phyloP scores from a whole-genome alignment of 1,284 basidiomycete genomes.

The Ceratobasidium theobromae region DNA sequence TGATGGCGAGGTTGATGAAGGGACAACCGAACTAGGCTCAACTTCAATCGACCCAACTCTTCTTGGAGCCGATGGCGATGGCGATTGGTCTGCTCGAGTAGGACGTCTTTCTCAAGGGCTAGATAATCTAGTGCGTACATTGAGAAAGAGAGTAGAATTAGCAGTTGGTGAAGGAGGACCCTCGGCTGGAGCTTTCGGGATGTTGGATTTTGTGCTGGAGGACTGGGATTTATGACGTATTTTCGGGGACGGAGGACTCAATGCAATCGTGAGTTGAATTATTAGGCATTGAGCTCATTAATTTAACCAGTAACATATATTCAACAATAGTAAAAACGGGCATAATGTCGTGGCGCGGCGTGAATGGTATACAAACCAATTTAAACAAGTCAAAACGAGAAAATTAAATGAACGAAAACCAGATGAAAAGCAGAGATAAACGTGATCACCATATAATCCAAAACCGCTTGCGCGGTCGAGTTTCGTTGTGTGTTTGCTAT shows the following conservation, averaged over 20 bases:
- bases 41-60: slow-evolving; percentile 48
- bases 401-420: not conserved
- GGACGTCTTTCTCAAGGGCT: slow-evolving; percentile 67
- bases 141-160: slow-evolving; percentile 48
- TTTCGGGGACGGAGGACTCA: too few relatives aligned
- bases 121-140: slow-evolving; percentile 66
- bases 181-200: slow-evolving; percentile 62
- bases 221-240: slow-evolving; percentile 66
- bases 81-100: slow-evolving; percentile 51
- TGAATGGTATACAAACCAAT: too few relatives aligned
- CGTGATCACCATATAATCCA: not conserved
- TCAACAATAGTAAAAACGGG: too few relatives aligned
- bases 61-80: slow-evolving; percentile 45
- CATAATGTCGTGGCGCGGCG: too few relatives aligned
- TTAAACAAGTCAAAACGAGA: not conserved
- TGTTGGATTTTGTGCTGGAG: slow-evolving; percentile 74
- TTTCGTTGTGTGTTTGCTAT: not conserved
- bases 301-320: not conserved
- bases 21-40: slow-evolving; percentile 38
- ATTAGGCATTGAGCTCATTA: too few relatives aligned
- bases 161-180: slow-evolving; percentile 51
- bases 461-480: not conserved
- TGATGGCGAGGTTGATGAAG: slow-evolving; percentile 44
- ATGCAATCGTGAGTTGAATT: too few relatives aligned
- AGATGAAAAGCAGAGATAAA: not conserved